Percentiles rank a stretch among this genome's conserved stretches.
Conservation (phyloP, 106 monocot species). For the Alisma plantagoaquatica region DNA sequence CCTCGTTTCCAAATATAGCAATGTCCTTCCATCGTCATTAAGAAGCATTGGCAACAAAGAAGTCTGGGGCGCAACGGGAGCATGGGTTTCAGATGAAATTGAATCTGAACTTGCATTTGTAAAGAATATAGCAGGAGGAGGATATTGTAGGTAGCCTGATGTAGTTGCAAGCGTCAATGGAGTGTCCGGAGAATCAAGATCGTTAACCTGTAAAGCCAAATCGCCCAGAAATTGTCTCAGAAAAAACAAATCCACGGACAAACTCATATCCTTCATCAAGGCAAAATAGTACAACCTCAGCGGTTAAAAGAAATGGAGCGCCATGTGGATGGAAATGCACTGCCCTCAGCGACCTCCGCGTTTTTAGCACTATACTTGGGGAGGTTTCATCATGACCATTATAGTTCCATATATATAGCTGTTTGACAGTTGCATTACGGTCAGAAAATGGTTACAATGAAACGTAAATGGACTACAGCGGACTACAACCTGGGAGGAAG, state of each 20-base stretch:
- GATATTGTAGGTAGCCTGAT: slow-evolving; percentile 65
- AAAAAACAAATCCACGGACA: too few species aligned
- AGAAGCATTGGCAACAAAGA: slow-evolving; percentile 21
- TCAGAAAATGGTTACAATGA: too few species aligned
- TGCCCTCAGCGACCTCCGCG: slow-evolving; percentile 86
- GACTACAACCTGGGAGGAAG: too few species aligned
- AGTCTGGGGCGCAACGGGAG: background rate
- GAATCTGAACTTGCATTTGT: slow-evolving; percentile 30
- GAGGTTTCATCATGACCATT: slow-evolving; percentile 54
- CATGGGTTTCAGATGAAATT: background rate
- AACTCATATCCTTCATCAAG: too few species aligned
- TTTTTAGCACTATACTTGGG: slow-evolving; percentile 72
- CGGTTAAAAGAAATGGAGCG: slow-evolving; percentile 79
- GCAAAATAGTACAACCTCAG: too few species aligned
- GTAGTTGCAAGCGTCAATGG: slow-evolving; percentile 65
- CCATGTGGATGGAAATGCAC: slow-evolving; percentile 98
- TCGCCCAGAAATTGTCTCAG: too few species aligned
- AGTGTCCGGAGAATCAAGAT: slow-evolving; percentile 83
- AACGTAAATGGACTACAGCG: too few species aligned
- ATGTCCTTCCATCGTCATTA: slow-evolving; percentile 24
- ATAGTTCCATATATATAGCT: slow-evolving; percentile 97
- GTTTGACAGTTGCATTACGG: slow-evolving; percentile 2
- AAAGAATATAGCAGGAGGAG: slow-evolving; percentile 59
- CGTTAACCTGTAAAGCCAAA: slow-evolving; percentile 84
- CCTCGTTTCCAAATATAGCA: slow-evolving; percentile 10